Conservation (phyloP, 176 grass and related monocot species). For the Carex littledalei region DNA sequence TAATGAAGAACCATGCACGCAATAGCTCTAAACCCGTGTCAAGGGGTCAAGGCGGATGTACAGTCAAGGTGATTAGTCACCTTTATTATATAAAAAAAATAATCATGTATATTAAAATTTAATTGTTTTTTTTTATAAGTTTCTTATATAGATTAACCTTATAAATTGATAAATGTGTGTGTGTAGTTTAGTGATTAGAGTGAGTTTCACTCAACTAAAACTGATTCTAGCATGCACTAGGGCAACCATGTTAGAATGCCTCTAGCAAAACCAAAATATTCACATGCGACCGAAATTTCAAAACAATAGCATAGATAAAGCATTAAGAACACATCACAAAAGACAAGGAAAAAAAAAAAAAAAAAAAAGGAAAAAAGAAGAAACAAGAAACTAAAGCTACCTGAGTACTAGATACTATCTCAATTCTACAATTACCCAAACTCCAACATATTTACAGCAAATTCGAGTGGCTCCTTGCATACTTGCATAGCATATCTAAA, state of each 20-base stretch:
- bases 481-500: neutral
- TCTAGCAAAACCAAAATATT: neutral
- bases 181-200: too few relatives aligned
- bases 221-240: neutral
- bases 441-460: neutral
- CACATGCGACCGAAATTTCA: neutral
- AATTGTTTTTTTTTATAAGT: too few relatives aligned
- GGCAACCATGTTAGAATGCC: neutral
- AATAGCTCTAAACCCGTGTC: too few relatives aligned
- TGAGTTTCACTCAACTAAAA: neutral
- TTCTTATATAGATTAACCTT: too few relatives aligned
- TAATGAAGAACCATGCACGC: too few relatives aligned
- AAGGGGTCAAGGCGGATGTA: too few relatives aligned
- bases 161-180: too few relatives aligned
- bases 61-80: too few relatives aligned
- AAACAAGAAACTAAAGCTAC: neutral
- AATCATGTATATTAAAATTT: too few relatives aligned
- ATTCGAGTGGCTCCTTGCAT: neutral
- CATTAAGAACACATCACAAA: neutral
- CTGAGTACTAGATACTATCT: neutral
- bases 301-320: neutral
- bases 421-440: neutral
- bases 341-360: neutral
- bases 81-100: too few relatives aligned
- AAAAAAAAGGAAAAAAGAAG: neutral